These are phyloP conservation scores for Spergularia azorica DNA, from an alignment of 179 eudicot genomes.

Conservation along the genomic window DNA sequence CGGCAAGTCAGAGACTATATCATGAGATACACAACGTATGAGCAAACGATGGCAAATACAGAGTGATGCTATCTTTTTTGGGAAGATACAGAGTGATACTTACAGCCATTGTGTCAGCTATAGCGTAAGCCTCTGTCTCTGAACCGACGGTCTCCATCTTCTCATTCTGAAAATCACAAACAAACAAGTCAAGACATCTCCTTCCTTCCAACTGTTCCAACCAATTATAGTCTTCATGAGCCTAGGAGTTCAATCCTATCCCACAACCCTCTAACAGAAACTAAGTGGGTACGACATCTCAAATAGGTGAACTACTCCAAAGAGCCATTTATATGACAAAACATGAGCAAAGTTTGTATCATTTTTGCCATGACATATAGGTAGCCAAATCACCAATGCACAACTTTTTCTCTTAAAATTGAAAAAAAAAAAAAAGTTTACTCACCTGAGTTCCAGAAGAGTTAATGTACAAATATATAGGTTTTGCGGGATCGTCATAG, in stretches of 20 bases:
- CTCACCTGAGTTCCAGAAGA: slow-evolving; percentile 87
- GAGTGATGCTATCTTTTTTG: no score
- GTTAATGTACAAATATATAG: slow-evolving; percentile 81
- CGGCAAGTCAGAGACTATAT: not conserved
- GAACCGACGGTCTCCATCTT: slow-evolving; percentile 73
- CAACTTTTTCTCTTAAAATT: no score
- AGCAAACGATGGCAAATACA: not conserved
- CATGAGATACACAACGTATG: not conserved
- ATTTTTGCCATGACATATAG: not conserved
- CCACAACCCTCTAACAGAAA: not conserved
- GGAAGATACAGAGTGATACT: slow-evolving; percentile 28
- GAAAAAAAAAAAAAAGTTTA: not conserved
- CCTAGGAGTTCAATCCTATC: not conserved
- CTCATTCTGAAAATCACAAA: slow-evolving; percentile 52
- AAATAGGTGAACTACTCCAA: not conserved
- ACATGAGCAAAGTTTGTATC: not conserved
- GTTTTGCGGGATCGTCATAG: slow-evolving; percentile 66
- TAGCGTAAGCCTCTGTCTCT: slow-evolving; percentile 82
- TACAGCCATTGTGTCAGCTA: slow-evolving; percentile 85
- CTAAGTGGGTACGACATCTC: not conserved
- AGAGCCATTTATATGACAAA: not conserved
- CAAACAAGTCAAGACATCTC: slow-evolving; percentile 14
- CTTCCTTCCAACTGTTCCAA: slow-evolving; percentile 8
- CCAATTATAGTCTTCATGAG: not conserved
- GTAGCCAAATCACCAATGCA: not conserved